phyloP scores from a whole-genome alignment of 2,329 filamentous ascomycete species.

The Cyphellophora attinorum region DNA sequence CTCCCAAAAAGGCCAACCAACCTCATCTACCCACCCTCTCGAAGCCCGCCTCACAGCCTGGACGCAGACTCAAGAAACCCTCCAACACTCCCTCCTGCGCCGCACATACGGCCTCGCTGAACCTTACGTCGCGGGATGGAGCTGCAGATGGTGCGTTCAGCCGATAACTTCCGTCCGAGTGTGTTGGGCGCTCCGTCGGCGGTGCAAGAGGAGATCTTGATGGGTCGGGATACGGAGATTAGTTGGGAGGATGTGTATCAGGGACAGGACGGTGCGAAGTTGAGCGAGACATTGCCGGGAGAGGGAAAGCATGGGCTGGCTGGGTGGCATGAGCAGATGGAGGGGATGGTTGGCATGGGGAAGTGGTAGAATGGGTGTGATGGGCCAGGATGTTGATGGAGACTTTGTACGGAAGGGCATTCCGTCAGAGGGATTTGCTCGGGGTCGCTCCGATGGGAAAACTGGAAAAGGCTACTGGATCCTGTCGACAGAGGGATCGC shows the following conservation, averaged over 20 bases:
- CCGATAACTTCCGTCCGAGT: constrained; percentile 65
- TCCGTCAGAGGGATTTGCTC: no score
- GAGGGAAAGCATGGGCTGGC: constrained; percentile 13
- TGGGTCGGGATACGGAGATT: constrained; percentile 65
- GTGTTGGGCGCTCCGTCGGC: constrained; percentile 45
- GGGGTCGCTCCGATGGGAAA: no score
- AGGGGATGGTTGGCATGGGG: constrained; percentile 19
- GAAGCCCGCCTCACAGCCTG: constrained; percentile 82
- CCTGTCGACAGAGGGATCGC: no score
- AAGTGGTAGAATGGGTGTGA: constrained; percentile 14
- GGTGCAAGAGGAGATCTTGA: constrained; percentile 83
- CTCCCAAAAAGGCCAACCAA: constrained; percentile 23
- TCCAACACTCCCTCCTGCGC: constrained; percentile 83
- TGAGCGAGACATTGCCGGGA: constrained; percentile 8
- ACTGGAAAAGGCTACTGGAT: no score
- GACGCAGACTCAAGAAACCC: constrained; percentile 75
- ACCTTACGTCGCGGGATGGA: constrained; percentile 93
- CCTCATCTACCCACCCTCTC: constrained; percentile 69
- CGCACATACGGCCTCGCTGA: constrained; percentile 87
- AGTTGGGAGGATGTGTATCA: constrained; percentile 77
- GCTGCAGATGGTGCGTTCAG: constrained; percentile 72
- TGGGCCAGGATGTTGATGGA: no score
- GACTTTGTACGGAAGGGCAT: no score
- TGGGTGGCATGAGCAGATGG: constrained; percentile 19
- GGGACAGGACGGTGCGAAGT: constrained; percentile 17